Base-by-base conservation (phyloP, 177 flowering plant species). In the Telopea speciosissima region DNA sequence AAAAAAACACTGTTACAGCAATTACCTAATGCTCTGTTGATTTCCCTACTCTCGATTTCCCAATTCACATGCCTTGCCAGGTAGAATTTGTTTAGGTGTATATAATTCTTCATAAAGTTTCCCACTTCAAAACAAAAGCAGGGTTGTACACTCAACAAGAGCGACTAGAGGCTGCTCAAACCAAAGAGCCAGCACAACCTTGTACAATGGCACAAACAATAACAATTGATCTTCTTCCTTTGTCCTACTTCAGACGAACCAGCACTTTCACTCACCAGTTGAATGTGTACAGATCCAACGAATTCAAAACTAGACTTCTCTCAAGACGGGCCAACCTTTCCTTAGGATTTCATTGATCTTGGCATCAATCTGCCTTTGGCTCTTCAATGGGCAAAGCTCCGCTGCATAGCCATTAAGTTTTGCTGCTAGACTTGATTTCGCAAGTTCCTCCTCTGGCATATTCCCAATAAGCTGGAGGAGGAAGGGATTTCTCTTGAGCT, bases 391-490 rank as follows among this genome's bases (percentile, higher is more conserved):
- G 77, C 99, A 93, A 63, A 95, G 86, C 77, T 87, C 97, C 52
- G 96, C 97, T 54, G 97, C 90, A 81, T 88, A 95, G n/a, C 99
- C 85, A 60, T 91, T 91, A 60, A 95, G 75, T 78, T 83, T 91
- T 71, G 94, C 73, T 19, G 96, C 98, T 28, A 91, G 72, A 71
- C 61, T 87, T 31, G 97, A 95, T 23, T 44, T 82, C 77, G 83
- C 84, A 31, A 93, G 89, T 77, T 91, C 96, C 76, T 91, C 98
- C 70, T 87, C 90, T 0, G 90, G 90, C 79, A 95, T 70, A 84
- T 89, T 91, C 2, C 98, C 99, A 52, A 93, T 88, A 75, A 93
- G 76, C 78, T 93, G 98, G 64, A 90, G 92, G 75, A 93, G 96
- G 77, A 91, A 83, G 1, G 85, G 82, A 28, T 82, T 86, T 52